Base-by-base conservation (phyloP, 2,329 filamentous ascomycete genomes). In the Samsoniella hepiali region DNA sequence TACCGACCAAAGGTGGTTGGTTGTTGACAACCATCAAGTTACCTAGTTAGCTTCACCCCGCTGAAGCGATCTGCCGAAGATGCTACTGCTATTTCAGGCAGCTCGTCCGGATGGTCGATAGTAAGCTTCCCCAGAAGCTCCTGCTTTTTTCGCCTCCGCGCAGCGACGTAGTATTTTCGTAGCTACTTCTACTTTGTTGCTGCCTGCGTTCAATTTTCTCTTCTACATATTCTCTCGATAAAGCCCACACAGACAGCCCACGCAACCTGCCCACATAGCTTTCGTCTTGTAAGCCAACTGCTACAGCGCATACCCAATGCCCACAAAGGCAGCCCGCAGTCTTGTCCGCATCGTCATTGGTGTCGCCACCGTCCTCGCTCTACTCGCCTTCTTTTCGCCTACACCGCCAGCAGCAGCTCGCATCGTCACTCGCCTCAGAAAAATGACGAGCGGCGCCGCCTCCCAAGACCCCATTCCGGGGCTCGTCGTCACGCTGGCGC, bases 401-500 rank as follows among this genome's bases (percentile, higher is more conserved):
- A 36, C 17, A 8, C 13, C 42, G 10, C 22, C 60, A 22, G 9
- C 42, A 22, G 22, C 9, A 29, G 32, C 22, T 22, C 22, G 22
- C 36, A 44, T 62, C n/a, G 10, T 32, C 49, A 29, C 6, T 22
- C 31, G 7, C 10, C 13, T 62, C 22, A 3, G 31, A 51, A 51
- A 55, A 4, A 49, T 62, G 59, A n/a, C 55, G 9, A n/a, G 38
- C 49, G 27, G 42, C 56, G n/a, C 10, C 29, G 22, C 5, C 13
- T 31, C 44, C 44, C 31, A 34, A 44, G 15, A 47, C 32, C 68
- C 68, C 31, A 51, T 69, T 17, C 36, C 49, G 34, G 63, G 72
- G 68, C 73, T 78, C 44, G 68, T 67, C 31, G 72, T 77, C 38
- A 69, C 72, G 62, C 68, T 75, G 38, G 66, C 68, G 58, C 73